Evolutionary conservation across 768 basidiomycete genomes (phyloP), one percentile per base, ranked within the genome.

Genomic region (Rhizopogon sp.): DNA sequence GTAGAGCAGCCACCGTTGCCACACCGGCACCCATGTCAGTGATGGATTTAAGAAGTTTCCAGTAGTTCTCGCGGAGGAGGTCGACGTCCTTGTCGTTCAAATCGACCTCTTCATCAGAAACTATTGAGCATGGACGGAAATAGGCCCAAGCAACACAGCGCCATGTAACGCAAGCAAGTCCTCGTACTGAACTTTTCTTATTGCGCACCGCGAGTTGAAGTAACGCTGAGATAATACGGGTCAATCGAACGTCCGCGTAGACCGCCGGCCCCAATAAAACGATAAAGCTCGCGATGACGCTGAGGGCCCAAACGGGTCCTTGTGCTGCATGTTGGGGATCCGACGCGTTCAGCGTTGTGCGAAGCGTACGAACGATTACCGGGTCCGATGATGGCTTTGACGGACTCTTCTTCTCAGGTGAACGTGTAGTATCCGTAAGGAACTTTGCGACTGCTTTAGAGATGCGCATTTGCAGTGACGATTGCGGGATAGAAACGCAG

Each of bases 301-400:
- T 79, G 52, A 89, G 72, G 5, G 79, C 84, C 90, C 90, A 92
- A 1, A 87, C 83, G 8, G 90, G 88, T 1, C 88, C 88, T 62
- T 90, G 85, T 1, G 88, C 86, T 7, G 79, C 79, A 57, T 85
- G 79, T 6, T 69, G 66, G 2, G 84, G 84, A 6, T 87, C 83
- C 3, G 72, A 66, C 1, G 78, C 74, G 14, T 68, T 68, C 44
- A 91, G 70, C 1, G 85, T 87, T 1, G 81, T 81, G 28, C 86
- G 81, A 5, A 91, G 74, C 1, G 86, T 87, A 49, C 85, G 82
- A 39, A 84, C 66, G 56, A 90, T 85, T 3, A 70, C 37, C 1
- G 83, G 68, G 45, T 87, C 86, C 10, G 67, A 59, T 3, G 62
- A 52, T 39, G 62, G 53, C 47, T 74, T 71, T 7, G 64, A 68